A percentile compares a stretch with the other conserved stretches of the same genome.
phyloP scores from a whole-genome alignment of 1,284 basidiomycete genomes.

The Ustilago xerochloae region DNA sequence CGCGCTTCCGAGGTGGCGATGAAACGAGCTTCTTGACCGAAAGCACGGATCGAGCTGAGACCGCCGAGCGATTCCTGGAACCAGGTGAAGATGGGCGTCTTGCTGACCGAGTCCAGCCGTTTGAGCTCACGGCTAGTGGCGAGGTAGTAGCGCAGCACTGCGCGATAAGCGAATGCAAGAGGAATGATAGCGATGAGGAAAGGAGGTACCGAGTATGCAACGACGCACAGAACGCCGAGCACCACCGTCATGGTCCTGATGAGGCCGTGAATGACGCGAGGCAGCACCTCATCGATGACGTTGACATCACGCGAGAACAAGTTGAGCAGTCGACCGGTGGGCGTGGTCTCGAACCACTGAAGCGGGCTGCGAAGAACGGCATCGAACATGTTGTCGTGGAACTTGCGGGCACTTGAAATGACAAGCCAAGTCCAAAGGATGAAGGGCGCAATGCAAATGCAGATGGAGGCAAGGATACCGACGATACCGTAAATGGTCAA shows the following conservation, averaged over 20 bases:
- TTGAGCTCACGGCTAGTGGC: conserved; percentile 90
- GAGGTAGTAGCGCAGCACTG: conserved; percentile 77
- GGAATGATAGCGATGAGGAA: conserved; percentile 75
- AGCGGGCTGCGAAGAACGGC: conserved; percentile 60
- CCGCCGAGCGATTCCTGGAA: conserved; percentile 84
- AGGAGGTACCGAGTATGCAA: conserved; percentile 77
- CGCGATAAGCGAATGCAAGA: conserved; percentile 59
- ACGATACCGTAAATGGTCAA: conserved; percentile 62
- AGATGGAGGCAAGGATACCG: conserved; percentile 54
- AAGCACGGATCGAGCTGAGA: conserved; percentile 82
- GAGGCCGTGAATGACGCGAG: conserved; percentile 62
- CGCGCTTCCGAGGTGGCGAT: conserved; percentile 80
- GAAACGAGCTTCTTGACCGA: conserved; percentile 73
- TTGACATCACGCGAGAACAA: conserved; percentile 92
- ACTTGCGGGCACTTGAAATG: conserved; percentile 56
- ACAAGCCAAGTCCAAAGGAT: conserved; percentile 64
- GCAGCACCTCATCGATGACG: conserved; percentile 77
- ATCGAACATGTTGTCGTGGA: conserved; percentile 64
- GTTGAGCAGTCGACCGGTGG: conserved; percentile 77
- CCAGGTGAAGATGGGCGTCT: conserved; percentile 85
- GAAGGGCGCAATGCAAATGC: conserved; percentile 63
- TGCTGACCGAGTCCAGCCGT: conserved; percentile 87
- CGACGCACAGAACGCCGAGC: conserved; percentile 77
- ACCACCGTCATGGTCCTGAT: conserved; percentile 68
- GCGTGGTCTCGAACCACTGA: conserved; percentile 67